Percentiles rank a stretch among this genome's conserved stretches.
phyloP scores from a whole-genome alignment of 176 grass and related monocot genomes.

The Musa acuminata region DNA sequence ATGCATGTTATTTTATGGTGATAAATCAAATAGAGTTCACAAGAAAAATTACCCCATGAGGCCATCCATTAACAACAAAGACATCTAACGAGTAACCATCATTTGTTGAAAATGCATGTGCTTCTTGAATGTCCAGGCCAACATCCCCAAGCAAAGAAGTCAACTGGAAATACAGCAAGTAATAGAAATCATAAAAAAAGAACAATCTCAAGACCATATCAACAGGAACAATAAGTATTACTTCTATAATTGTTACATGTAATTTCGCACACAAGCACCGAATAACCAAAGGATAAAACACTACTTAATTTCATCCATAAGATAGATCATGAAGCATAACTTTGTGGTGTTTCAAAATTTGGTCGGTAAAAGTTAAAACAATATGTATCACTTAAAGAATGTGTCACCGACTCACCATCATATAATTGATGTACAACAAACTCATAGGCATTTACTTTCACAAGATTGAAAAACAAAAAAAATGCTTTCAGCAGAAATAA shows the following conservation, averaged over 20 bases:
- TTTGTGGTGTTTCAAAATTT: too few species aligned
- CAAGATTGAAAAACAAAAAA: too few species aligned
- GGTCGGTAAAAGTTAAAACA: too few species aligned
- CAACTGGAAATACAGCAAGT: slow-evolving; percentile 14
- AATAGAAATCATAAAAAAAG: neutral
- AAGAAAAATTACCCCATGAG: slow-evolving; percentile 19
- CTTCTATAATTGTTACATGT: neutral
- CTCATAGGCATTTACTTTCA: too few species aligned
- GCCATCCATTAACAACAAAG: slow-evolving; percentile 35
- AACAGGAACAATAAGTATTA: neutral
- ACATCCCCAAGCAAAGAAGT: slow-evolving; percentile 24
- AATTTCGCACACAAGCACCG: neutral
- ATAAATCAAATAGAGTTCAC: neutral
- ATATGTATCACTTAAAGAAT: too few species aligned
- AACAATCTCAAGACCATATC: neutral
- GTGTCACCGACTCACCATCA: too few species aligned
- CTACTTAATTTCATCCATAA: too few species aligned
- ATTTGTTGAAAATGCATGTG: slow-evolving; percentile 34
- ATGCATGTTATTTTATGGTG: neutral
- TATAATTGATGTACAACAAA: too few species aligned
- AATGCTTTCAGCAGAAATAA: too few species aligned
- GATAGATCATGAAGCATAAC: too few species aligned
- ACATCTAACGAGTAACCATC: slow-evolving; percentile 40
- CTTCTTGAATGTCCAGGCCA: slow-evolving; percentile 30
- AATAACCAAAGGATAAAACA: too few species aligned